Base-by-base conservation (phyloP, 1,139 yeast species). In the Debaryomyces fabryi region DNA sequence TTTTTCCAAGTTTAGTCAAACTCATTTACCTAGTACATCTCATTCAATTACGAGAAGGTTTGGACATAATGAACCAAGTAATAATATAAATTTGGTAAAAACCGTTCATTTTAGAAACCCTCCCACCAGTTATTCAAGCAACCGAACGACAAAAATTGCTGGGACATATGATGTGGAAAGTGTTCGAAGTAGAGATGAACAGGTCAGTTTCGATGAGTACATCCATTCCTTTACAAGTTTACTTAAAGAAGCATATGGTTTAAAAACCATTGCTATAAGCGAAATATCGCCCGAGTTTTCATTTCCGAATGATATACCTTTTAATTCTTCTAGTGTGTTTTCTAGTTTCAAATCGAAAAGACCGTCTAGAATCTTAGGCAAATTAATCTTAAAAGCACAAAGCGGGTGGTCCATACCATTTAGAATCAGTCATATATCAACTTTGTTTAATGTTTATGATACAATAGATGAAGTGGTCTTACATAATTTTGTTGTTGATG, bases 281-380 rank as follows among this genome's bases (percentile, higher is more conserved):
- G 78, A 81, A 47, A 72, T 82, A 1, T 75, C 83, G 4, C 83
- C 84, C 1, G 74, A 72, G 23, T 82, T 82, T 57, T 71, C 67
- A 38, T 79, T 82, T 46, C 78, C 79, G 3, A 33, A 49, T 39
- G 43, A 40, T 12, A 18, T 40, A 9, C 25, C 29, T 8, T 21
- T 12, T 6, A 36, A 40, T 20, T 6, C 27, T n/a, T 37, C 40
- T 45, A 20, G 39, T 43, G 16, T 36, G 10, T 35, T 39, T 16
- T 33, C 43, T 9, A 15, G 37, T 23, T 33, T 42, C n/a, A 23
- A 24, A 21, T 13, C 42, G 30, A 49, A 54, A 4, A 52, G 54
- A 34, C 62, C 62, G 4, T 56, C 55, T 9, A 58, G 76, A 44
- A 50, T 54, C 1, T 56, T 72, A 23, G 48, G 55, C 3, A 59